Evolutionary conservation across 805 yeast genomes (phyloP).

Genomic region (Spathaspora girioi): DNA sequence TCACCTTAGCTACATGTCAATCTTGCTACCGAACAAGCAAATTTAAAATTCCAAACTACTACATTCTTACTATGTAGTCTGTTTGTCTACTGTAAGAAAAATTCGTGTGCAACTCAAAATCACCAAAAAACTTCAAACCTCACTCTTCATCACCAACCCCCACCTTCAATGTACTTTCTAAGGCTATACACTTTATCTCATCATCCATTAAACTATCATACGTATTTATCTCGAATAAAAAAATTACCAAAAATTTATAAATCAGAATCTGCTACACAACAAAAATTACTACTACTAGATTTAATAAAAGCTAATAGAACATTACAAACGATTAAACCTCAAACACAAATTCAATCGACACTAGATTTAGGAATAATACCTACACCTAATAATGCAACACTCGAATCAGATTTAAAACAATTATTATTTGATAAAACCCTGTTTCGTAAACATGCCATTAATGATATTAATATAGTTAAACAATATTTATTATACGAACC

Average conservation of each 20-base stretch:
- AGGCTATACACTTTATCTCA: not conserved
- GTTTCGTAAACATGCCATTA: not conserved
- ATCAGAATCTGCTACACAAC: not conserved
- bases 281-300: constrained; percentile 13
- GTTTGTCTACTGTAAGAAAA: too few relatives aligned
- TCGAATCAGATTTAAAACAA: constrained; percentile 13
- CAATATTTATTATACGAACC: constrained; percentile 18
- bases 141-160: not conserved
- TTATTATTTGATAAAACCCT: constrained; percentile 4
- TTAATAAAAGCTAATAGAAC: constrained; percentile 20
- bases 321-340: constrained; percentile 10
- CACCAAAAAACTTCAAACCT: too few relatives aligned
- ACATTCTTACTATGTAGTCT: too few relatives aligned
- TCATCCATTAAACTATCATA: constrained; percentile 24
- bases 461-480: constrained; percentile 8
- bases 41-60: too few relatives aligned
- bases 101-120: not conserved
- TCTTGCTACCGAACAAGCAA: too few relatives aligned
- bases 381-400: constrained; percentile 10
- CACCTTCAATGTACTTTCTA: not conserved
- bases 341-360: not conserved
- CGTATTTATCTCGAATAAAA: constrained; percentile 15
- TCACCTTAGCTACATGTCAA: too few relatives aligned
- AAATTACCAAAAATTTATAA: constrained; percentile 6
- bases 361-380: not conserved